A percentile compares a stretch with the other conserved stretches of the same genome.
Evolutionary conservation across 345 rosid genomes (phyloP).

Genomic region (Erysimum cheiranthoides): DNA sequence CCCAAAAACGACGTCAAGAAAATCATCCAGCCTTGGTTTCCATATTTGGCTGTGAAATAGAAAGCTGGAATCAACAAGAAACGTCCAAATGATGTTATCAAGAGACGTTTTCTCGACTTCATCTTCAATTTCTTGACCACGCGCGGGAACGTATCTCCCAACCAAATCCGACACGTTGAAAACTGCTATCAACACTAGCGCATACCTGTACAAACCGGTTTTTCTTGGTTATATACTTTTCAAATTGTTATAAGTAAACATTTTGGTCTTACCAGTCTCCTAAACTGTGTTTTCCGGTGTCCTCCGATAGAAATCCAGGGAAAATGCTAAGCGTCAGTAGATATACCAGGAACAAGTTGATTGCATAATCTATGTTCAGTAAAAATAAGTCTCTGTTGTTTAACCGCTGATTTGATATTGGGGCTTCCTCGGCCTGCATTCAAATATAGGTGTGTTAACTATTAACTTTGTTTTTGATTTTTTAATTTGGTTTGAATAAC

Average conservation of each 20-base stretch:
- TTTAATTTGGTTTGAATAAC: too few species aligned
- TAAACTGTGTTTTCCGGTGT: constrained; percentile 64
- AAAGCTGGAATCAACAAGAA: constrained; percentile 71
- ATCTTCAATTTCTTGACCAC: constrained; percentile 52
- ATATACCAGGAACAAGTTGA: constrained; percentile 62
- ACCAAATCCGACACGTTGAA: constrained; percentile 70
- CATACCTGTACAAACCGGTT: constrained; percentile 36
- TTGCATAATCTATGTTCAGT: constrained; percentile 59
- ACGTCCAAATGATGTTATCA: constrained; percentile 56
- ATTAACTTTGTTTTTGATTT: too few species aligned
- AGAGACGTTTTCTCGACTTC: constrained; percentile 64
- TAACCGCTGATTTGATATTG: constrained; percentile 40
- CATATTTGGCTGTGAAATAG: constrained; percentile 75
- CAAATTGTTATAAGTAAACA: not conserved
- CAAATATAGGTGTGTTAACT: not conserved
- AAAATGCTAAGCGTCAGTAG: constrained; percentile 70
- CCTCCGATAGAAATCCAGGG: constrained; percentile 76
- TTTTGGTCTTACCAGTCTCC: constrained; percentile 54
- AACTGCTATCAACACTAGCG: constrained; percentile 64
- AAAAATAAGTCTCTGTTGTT: constrained; percentile 55
- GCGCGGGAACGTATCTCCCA: constrained; percentile 66
- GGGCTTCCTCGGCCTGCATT: constrained; percentile 51
- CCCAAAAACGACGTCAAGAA: constrained; percentile 64
- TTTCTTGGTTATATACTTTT: not conserved
- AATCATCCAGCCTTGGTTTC: constrained; percentile 85